A percentile compares a stretch with the other conserved stretches of the same genome.
phyloP scores from a whole-genome alignment of 2,329 filamentous ascomycete species.

The Ceratocystis harringtonii region DNA sequence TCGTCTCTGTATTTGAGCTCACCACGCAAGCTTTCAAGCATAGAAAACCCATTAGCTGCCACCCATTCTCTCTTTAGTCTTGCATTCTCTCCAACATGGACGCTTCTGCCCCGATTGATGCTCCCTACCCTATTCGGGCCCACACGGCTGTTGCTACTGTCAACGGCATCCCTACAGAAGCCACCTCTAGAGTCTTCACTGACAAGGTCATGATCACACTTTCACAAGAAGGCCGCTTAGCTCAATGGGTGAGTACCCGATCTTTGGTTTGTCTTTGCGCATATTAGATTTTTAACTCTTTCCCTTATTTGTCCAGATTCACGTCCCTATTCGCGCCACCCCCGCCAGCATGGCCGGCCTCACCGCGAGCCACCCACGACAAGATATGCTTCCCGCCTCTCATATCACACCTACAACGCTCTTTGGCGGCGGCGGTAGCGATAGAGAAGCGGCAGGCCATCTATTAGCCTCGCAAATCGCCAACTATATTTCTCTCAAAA shows the following conservation, averaged over 20 bases:
- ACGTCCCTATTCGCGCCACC: conserved; percentile 60
- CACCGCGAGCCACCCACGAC: conserved; percentile 8
- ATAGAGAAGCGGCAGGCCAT: conserved; percentile 71
- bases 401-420: conserved; percentile 78
- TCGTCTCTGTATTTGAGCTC: too few species aligned
- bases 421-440: conserved; percentile 64
- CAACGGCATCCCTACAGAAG: conserved; percentile 54
- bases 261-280: neutral
- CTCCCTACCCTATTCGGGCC: conserved; percentile 54
- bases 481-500: conserved; percentile 56
- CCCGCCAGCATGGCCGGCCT: conserved; percentile 25
- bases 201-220: conserved; percentile 88
- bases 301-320: conserved; percentile 38
- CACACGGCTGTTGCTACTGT: conserved; percentile 46
- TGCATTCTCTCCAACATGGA: neutral
- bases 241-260: conserved; percentile 68
- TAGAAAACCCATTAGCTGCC: neutral
- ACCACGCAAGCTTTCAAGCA: too few species aligned
- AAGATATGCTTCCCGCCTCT: conserved; percentile 51
- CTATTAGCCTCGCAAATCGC: conserved; percentile 82
- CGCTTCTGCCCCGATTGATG: conserved; percentile 21
- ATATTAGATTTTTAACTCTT: neutral
- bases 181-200: conserved; percentile 57
- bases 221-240: conserved; percentile 67
- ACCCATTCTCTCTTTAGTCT: neutral